Evolutionary conservation across 2,329 filamentous ascomycete species (phyloP).

Genomic region (Venturia effusa): DNA sequence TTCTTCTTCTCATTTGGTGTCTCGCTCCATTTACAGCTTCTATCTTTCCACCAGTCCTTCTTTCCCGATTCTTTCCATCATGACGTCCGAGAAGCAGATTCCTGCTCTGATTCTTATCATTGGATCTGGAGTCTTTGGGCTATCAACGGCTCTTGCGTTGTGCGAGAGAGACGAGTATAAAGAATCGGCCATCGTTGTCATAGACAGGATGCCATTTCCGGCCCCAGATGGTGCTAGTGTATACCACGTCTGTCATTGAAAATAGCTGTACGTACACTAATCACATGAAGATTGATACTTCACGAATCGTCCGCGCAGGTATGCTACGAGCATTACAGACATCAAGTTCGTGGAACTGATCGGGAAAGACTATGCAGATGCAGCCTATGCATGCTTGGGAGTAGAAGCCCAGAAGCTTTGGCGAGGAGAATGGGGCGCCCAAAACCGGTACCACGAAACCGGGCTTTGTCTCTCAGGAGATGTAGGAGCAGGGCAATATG

Average conservation of each 20-base stretch:
- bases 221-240: constrained; percentile 47
- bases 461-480: constrained; percentile 55
- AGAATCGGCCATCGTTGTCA: constrained; percentile 42
- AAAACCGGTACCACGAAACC: constrained; percentile 58
- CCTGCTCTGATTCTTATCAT: constrained; percentile 38
- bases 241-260: constrained; percentile 14
- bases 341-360: not conserved
- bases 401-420: constrained; percentile 58
- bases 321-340: not conserved
- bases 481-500: constrained; percentile 30
- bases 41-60: not conserved
- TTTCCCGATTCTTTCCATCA: not conserved
- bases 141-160: constrained; percentile 61
- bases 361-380: constrained; percentile 53
- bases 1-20: not conserved
- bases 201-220: constrained; percentile 48
- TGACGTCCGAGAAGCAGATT: not conserved
- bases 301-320: constrained; percentile 10
- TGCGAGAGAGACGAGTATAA: constrained; percentile 46
- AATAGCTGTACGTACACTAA: not conserved
- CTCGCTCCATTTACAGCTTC: too few species aligned
- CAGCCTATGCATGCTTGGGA: constrained; percentile 65
- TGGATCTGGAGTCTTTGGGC: constrained; percentile 44
- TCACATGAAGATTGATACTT: constrained; percentile 8
- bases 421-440: constrained; percentile 47